Evolutionary conservation across 2,329 filamentous ascomycete genomes (phyloP), one percentile per base, ranked within the genome.

Genomic region (Fusarium tricinctum): DNA sequence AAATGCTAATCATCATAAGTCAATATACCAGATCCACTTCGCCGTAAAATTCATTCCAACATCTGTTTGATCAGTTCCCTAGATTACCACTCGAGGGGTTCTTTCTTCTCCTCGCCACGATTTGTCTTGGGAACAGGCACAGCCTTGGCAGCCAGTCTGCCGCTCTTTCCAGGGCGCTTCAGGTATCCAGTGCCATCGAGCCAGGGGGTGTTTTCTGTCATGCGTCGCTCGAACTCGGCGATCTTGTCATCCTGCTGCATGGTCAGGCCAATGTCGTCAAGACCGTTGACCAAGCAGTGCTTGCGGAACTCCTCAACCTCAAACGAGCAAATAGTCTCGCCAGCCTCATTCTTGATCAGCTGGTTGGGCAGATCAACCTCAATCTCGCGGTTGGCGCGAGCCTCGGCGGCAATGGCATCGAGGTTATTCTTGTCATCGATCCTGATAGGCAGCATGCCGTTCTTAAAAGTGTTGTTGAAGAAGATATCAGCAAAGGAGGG

Each of bases 391-490:
- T 93, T 93, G 5, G 92, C 91, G 38, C 85, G 85, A 33, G 94
- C 94, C 80, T 97, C 92, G 26, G 84, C 88, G 38, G 92, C 90
- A 68, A 98, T 89, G 65, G 85, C 85, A 43, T 91, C 85, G 6
- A 97, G 83, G 32, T 87, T 85, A 2, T 81, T 83, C 69, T 88
- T 81, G 78, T 95, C 89, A 32, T 86, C 82, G 76, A 98, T 91
- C 61, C 86, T 82, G 64, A 98, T 89, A 47, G 95, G 94, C 68
- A 98, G 85, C 96, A 98, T 98, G 83, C 95, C 95, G 84, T 99
- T 99, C 87, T 99, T 98, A 88, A 97, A 98, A n/a, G 92, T 96
- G 85, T 99, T 99, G 88, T 97, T 97, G 88, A 95, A 97, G 89
- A 97, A 97, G 80, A 99, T 99, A 61, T 82, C 80, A 62, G 80